These are phyloP conservation scores for Trichoderma endophyticum DNA, from an alignment of 2,329 filamentous ascomycete genomes.

Conservation along the genomic window DNA sequence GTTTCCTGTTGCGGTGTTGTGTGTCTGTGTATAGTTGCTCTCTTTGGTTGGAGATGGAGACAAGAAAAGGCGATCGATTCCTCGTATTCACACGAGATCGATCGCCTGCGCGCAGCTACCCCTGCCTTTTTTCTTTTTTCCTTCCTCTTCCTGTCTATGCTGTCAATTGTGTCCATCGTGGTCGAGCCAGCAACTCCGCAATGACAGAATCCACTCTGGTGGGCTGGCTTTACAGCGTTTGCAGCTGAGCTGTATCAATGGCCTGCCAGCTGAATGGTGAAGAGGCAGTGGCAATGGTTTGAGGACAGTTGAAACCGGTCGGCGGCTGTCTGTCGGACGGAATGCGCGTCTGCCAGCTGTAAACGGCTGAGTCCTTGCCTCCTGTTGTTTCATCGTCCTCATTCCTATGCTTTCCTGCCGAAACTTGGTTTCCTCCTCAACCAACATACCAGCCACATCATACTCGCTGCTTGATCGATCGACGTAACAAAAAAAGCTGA, in stretches of 20 bases:
- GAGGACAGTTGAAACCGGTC: not conserved
- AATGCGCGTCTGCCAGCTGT: constrained; percentile 6
- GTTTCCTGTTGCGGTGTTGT: not conserved
- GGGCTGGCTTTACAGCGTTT: not conserved
- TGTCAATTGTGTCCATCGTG: not conserved
- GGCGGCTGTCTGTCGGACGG: not conserved
- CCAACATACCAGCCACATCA: not conserved
- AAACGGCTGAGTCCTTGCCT: not conserved
- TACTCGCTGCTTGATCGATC: not conserved
- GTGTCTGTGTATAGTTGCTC: not conserved
- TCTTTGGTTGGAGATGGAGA: not conserved
- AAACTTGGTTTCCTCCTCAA: not conserved
- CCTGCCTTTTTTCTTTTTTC: not conserved
- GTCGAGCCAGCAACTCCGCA: not conserved
- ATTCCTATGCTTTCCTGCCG: not conserved
- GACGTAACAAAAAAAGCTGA: not conserved
- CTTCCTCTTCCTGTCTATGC: not conserved
- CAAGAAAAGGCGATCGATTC: not conserved
- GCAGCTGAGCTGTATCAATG: constrained; percentile 2
- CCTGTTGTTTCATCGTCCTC: not conserved
- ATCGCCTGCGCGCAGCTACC: not conserved
- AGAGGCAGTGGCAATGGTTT: not conserved
- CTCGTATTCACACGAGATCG: not conserved
- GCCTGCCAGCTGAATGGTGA: not conserved
- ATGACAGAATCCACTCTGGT: not conserved